Conservation (phyloP, 495 filamentous ascomycete genomes). For the Terfezia claveryi region DNA sequence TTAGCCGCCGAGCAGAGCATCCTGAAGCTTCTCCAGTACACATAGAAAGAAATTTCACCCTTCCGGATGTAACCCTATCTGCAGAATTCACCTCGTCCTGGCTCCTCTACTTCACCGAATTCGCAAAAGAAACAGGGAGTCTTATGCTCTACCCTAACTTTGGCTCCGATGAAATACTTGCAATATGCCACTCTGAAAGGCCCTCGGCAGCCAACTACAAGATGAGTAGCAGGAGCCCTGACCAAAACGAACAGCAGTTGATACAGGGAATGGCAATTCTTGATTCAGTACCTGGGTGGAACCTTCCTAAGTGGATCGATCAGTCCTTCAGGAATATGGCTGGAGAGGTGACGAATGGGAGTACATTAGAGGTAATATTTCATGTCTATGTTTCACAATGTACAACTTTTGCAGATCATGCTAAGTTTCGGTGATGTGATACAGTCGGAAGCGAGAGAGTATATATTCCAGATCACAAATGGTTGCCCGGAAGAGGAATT, state of each 20-base stretch:
- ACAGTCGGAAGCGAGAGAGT: not conserved
- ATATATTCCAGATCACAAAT: not conserved
- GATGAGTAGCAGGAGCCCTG: not conserved
- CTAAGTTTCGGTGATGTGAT: not conserved
- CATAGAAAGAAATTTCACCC: not conserved
- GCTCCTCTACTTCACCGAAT: conserved; percentile 21
- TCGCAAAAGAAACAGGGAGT: not conserved
- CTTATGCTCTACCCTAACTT: not conserved
- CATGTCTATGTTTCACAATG: not conserved
- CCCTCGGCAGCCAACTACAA: not conserved
- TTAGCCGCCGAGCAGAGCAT: not conserved
- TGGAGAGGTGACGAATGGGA: not conserved
- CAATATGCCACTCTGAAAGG: not conserved
- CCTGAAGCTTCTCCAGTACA: not conserved
- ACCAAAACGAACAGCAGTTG: not conserved
- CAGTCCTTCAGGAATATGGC: not conserved
- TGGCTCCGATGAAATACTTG: not conserved
- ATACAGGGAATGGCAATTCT: not conserved
- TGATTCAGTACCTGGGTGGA: not conserved
- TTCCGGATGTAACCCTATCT: not conserved
- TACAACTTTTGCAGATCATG: not conserved
- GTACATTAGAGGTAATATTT: not conserved
- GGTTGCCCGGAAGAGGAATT: not conserved
- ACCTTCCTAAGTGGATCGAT: not conserved
- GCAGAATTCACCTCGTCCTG: conserved; percentile 8